Evolutionary conservation across 768 basidiomycete genomes (phyloP).

Genomic region (Russula brevipes): DNA sequence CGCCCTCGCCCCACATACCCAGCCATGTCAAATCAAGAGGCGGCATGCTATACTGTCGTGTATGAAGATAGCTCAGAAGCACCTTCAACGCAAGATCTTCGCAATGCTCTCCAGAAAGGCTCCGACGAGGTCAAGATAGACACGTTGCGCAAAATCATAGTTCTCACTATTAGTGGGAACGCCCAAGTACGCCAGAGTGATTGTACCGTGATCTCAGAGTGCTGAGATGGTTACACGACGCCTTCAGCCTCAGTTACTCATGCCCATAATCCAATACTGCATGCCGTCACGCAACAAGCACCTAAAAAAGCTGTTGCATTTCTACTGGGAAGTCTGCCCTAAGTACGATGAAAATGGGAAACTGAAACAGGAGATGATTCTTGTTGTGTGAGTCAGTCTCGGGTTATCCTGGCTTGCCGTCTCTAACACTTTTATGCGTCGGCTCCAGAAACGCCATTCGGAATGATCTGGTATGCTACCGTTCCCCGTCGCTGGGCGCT

Average conservation of each 20-base stretch:
- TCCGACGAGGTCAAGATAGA: conserved; percentile 96
- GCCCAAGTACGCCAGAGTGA: conserved; percentile 57
- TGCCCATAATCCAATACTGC: conserved; percentile 98
- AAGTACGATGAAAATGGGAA: conserved; percentile 97
- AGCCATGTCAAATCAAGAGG: conserved; percentile 43
- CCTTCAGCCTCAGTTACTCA: conserved; percentile 77
- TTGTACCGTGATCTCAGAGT: neutral
- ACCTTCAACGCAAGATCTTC: conserved; percentile 77
- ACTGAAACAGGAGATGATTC: conserved; percentile 99
- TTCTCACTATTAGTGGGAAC: conserved; percentile 92
- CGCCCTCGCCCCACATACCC: conserved; percentile 4
- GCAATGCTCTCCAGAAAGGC: conserved; percentile 85
- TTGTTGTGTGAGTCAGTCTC: conserved; percentile 75
- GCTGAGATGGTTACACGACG: neutral
- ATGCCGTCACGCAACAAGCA: conserved; percentile 94
- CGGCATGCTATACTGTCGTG: conserved; percentile 73
- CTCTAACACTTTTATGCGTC: neutral
- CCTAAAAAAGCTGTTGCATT: conserved; percentile 93
- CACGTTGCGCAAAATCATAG: conserved; percentile 89
- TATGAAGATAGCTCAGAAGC: conserved; percentile 68
- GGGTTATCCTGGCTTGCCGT: conserved; percentile 17
- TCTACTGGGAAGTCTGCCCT: conserved; percentile 97
- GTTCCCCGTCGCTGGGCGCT: neutral
- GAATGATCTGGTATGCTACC: conserved; percentile 78
- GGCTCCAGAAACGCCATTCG: conserved; percentile 83